Evolutionary conservation across 2,329 filamentous ascomycete species (phyloP), one percentile per base, ranked within the genome.

Genomic region (Cladosporium sp.): DNA sequence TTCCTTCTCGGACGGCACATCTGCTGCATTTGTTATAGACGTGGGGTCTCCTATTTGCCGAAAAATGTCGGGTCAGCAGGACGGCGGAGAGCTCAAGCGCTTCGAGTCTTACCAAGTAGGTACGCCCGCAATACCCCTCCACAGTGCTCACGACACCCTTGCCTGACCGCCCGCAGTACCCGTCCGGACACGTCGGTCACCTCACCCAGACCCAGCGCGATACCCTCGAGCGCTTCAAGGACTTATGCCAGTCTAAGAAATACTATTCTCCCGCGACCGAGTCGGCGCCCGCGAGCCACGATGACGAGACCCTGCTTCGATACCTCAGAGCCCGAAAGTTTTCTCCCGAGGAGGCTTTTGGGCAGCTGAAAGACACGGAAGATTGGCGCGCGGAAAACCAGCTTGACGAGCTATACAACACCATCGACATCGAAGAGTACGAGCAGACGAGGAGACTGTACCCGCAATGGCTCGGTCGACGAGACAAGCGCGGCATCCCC

Each of bases 391-490:
- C 81, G 60, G 83, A 87, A 57, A 92, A 92, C 68, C 77, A 87
- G 59, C 79, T 95, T 45, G 82, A 90, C 56, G 76, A 82, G 42
- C 76, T 96, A 35, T 96, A 95, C 72, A 81, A 87, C 66, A 91
- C 87, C 32, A 95, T 96, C 63, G 89, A 95, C 54, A 72, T 91
- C 18, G 81, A 88, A 2, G 85, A 89, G 52, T 96, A 91, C 67
- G 89, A 95, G 70, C 78, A 86, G 64, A 86, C 87, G 56, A 79
- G 86, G 53, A 78, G 82, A 60, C 77, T 96, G 75, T 95, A 95
- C 66, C 90, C 91, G 19, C 89, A 95, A 82, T 96, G 90, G 87
- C 95, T 89, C 16, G 92, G 92, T 52, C 86, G 90, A 59, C 83
- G 91, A 61, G 92, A 96, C 72, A 86, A 83, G 61, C 86, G 90